Conservation (phyloP, 192 early-diverging fungal genomes). For the Backusella parvicylindrica region DNA sequence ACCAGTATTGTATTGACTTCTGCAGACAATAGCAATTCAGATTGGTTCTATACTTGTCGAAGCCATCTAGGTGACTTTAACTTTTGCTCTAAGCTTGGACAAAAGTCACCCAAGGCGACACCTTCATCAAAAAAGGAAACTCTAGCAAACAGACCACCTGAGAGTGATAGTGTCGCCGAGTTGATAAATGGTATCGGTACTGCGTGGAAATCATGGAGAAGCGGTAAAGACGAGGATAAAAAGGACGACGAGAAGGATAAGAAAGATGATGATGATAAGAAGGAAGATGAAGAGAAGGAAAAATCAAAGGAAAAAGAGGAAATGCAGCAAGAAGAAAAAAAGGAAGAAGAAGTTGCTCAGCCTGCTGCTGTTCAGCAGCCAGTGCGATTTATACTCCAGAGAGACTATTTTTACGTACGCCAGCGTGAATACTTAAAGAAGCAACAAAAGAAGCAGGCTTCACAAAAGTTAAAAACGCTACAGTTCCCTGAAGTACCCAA, state of each 20-base stretch:
- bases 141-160: constrained; percentile 18
- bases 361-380: constrained; percentile 25
- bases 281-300: not conserved
- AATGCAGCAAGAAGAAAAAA: constrained; percentile 14
- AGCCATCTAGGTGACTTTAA: constrained; percentile 43
- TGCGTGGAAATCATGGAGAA: constrained; percentile 32
- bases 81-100: constrained; percentile 41
- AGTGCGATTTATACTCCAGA: constrained; percentile 42
- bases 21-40: constrained; percentile 43
- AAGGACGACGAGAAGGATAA: constrained; percentile 32
- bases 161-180: constrained; percentile 32
- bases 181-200: constrained; percentile 29
- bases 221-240: constrained; percentile 26
- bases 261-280: constrained; percentile 15
- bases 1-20: constrained; percentile 44
- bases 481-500: constrained; percentile 48
- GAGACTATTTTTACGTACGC: constrained; percentile 47
- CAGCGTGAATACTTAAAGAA: constrained; percentile 41
- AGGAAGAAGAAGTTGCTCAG: constrained; percentile 14
- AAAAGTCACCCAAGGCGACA: constrained; percentile 22
- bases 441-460: constrained; percentile 32
- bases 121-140: constrained; percentile 30
- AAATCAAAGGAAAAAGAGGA: constrained; percentile 8
- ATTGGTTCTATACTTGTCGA: constrained; percentile 51
- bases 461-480: constrained; percentile 35